phyloP scores from a whole-genome alignment of 345 rosid species.

The Barbarea vulgaris region DNA sequence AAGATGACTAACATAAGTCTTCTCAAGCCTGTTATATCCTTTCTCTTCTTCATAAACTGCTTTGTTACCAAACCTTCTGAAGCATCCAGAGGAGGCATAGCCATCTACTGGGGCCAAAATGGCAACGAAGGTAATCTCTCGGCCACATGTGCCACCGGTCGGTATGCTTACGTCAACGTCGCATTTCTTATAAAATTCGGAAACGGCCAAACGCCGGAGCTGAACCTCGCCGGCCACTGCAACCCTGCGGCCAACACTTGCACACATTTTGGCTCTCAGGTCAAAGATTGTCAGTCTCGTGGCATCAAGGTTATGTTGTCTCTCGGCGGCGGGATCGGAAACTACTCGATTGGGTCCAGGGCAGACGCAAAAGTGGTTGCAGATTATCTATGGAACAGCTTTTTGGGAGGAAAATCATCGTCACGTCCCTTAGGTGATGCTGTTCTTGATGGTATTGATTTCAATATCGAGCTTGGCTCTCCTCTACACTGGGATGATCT shows the following conservation, averaged over 20 bases:
- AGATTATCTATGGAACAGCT: constrained; percentile 48
- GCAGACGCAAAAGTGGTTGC: constrained; percentile 53
- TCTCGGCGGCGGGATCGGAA: constrained; percentile 56
- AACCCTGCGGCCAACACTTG: constrained; percentile 49
- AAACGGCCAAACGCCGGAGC: constrained; percentile 47
- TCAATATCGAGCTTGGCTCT: constrained; percentile 53
- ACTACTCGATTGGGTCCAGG: constrained; percentile 50
- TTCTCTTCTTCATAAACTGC: constrained; percentile 24
- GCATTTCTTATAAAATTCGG: constrained; percentile 64
- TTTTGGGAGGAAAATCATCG: constrained; percentile 47
- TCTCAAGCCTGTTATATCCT: neutral
- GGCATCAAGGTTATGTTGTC: constrained; percentile 68
- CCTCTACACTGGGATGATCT: constrained; percentile 51
- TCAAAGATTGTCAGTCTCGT: constrained; percentile 47
- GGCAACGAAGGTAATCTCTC: constrained; percentile 57
- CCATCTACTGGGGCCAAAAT: constrained; percentile 62
- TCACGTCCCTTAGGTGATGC: constrained; percentile 60
- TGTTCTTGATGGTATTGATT: constrained; percentile 61
- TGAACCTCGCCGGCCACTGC: constrained; percentile 69
- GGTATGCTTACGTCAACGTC: constrained; percentile 51
- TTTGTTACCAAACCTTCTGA: constrained; percentile 21
- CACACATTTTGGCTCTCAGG: constrained; percentile 38
- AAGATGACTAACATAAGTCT: constrained; percentile 19
- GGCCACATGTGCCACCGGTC: constrained; percentile 51
- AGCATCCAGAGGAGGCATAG: constrained; percentile 32